Conservation (phyloP, 2,329 filamentous ascomycete genomes). For the Aspergillus sp. region DNA sequence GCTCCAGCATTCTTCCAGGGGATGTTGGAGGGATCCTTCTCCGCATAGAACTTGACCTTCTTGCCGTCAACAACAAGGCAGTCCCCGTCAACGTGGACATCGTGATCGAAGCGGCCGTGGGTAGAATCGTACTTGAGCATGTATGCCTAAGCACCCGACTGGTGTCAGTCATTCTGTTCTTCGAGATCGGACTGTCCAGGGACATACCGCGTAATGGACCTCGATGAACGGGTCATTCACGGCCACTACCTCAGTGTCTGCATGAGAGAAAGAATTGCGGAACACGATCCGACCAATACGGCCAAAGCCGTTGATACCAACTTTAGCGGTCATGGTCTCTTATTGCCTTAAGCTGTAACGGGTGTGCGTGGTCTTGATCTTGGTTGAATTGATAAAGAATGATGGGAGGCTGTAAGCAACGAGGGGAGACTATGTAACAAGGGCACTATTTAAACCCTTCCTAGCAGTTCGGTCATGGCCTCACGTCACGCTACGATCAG, state of each 20-base stretch:
- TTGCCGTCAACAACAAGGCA: conserved; percentile 88
- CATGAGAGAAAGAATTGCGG: conserved; percentile 34
- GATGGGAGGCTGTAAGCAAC: too few relatives aligned
- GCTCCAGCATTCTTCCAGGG: conserved; percentile 83
- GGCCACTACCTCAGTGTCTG: conserved; percentile 86
- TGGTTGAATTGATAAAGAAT: too few relatives aligned
- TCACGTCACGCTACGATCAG: too few relatives aligned
- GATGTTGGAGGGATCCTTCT: conserved; percentile 86
- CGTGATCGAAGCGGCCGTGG: conserved; percentile 85
- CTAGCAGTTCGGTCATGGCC: too few relatives aligned
- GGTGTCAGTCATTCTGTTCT: background rate
- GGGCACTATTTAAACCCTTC: too few relatives aligned
- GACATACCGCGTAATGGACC: conserved; percentile 89
- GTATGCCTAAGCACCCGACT: conserved; percentile 66
- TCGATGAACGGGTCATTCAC: conserved; percentile 99
- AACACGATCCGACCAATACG: conserved; percentile 88
- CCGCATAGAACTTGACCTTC: conserved; percentile 88
- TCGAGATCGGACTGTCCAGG: background rate
- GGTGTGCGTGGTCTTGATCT: too few relatives aligned
- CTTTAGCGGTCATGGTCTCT: conserved; percentile 46
- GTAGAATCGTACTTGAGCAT: conserved; percentile 99
- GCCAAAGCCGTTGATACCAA: conserved; percentile 99
- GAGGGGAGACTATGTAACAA: too few relatives aligned
- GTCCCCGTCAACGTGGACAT: conserved; percentile 70
- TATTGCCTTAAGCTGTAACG: too few relatives aligned